Evolutionary conservation across 306 rosid genomes (phyloP), one percentile per base, ranked within the genome.

Genomic region (Quercus bicolor): DNA sequence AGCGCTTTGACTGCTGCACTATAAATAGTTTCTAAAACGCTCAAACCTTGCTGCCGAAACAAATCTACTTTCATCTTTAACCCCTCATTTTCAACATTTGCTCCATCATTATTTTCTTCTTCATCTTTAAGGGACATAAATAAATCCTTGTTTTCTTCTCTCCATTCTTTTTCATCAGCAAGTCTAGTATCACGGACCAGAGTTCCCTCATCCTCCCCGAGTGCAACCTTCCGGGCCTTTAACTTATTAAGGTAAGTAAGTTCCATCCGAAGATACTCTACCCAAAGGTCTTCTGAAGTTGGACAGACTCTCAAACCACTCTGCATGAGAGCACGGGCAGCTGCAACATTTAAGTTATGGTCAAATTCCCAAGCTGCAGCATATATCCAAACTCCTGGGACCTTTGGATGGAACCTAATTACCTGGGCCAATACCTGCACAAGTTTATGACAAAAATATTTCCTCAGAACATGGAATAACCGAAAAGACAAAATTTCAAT

Each of bases 361-460:
- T 91, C 98, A 73, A 95, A 95, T 85, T 95, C 98, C 98, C 98
- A 95, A 86, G 97, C 96, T 28, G 98, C 98, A 78, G 97, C 97
- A 85, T 95, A 95, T 19, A 95, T 88, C 98, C 98, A 95, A 79
- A 89, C 91, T 61, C 93, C 91, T 0, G 98, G 94, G 66, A 91
- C 94, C 85, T 90, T 95, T 12, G 98, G 93, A 66, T 95, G 98
- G 84, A 92, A 90, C 85, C 97, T 87, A 56, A 91, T 81, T 78
- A 87, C 81, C 75, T 91, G 90, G 29, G 95, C 94, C 70, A 95
- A 85, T 43, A 88, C 96, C 98, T 95, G 78, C 78, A 80, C 68
- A 75, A 71, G 28, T 72, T 57, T 13, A 70, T 15, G 31, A 45
- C 0, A 3, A 26, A 65, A 72, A 43, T 19, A 54, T 79, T 72